Base-by-base conservation (phyloP, 2,329 filamentous ascomycete species). In the Sporothrix sp. region DNA sequence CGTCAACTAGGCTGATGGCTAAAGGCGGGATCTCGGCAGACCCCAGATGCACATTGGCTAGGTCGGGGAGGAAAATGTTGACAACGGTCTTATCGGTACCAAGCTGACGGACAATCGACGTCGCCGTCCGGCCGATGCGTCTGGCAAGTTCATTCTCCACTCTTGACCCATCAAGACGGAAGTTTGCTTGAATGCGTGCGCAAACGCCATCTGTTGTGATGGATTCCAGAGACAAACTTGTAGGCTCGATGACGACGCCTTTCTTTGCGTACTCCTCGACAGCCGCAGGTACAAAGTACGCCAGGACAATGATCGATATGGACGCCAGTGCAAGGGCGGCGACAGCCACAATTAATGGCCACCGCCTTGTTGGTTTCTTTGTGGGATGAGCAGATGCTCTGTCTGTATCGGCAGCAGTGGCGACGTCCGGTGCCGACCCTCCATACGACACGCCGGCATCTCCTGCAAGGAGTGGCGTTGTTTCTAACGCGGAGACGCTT, bases 241-340 rank as follows among this genome's bases (percentile, higher is more conserved):
- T 89, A 2, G 93, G 87, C 62, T 90, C 81, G 57, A 98, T 78
- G 16, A 91, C 81, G 21, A 84, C 75, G 3, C 90, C 87, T 65
- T 90, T 75, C 66, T 91, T 84, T 44, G 85, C 87, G 66, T 98
- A 98, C 62, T 87, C 78, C 66, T 95, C 81, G 10, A 95, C 79
- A 7, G 84, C 79, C 14, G 84, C 81, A 2, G 91, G 90, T 0
- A 85, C 79, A 49, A 95, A 77, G 68, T 95, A 95, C 14, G 82
- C 87, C 51, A 91, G 70, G 14, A 85, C 67, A 52, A 96, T 81
- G 58, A 95, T 87, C 25, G 74, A 64, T 20, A 91, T 59, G 6
- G 84, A 72, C 7, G 82, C 60, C 2, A 78, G 58, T 44, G 76
- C 84, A 8, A 97, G 68, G 2, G 84, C 52, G 1, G 75, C 58